Conservation (phyloP, 164 flowering plant genomes). For the Umbellularia californica region DNA sequence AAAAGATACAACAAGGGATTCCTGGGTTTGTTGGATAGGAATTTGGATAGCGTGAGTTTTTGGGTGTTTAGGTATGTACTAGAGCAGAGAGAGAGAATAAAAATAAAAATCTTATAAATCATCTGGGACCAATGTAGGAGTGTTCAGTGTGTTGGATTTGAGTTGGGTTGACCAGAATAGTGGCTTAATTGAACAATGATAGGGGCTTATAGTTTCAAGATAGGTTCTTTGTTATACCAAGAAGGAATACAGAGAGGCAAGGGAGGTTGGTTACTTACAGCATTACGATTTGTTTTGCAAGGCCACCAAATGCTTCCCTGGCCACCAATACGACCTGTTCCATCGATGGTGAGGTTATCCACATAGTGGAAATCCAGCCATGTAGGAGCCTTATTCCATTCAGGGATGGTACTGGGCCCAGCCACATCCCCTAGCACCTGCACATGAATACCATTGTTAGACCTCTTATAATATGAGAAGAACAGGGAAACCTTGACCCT, state of each 20-base stretch:
- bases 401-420: not conserved
- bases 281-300: not conserved
- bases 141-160: not conserved
- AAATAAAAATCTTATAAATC: too few relatives aligned
- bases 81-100: too few relatives aligned
- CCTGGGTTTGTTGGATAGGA: too few relatives aligned
- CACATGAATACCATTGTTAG: not conserved
- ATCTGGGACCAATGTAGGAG: not conserved
- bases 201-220: too few relatives aligned
- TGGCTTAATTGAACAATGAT: too few relatives aligned
- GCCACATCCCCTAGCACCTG: not conserved
- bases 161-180: too few relatives aligned
- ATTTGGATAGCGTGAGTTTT: too few relatives aligned
- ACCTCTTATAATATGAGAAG: too few relatives aligned
- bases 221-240: too few relatives aligned
- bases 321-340: not conserved
- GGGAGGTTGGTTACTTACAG: not conserved
- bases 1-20: too few relatives aligned
- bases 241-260: too few relatives aligned
- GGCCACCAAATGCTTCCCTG: constrained; percentile 3
- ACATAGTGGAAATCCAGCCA: not conserved
- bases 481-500: not conserved
- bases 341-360: not conserved
- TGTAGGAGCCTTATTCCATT: not conserved
- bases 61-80: too few relatives aligned